Percentiles rank a stretch among this genome's conserved stretches.
phyloP scores from a whole-genome alignment of 2,329 filamentous ascomycete genomes.

The Decorospora gaudefroyi region DNA sequence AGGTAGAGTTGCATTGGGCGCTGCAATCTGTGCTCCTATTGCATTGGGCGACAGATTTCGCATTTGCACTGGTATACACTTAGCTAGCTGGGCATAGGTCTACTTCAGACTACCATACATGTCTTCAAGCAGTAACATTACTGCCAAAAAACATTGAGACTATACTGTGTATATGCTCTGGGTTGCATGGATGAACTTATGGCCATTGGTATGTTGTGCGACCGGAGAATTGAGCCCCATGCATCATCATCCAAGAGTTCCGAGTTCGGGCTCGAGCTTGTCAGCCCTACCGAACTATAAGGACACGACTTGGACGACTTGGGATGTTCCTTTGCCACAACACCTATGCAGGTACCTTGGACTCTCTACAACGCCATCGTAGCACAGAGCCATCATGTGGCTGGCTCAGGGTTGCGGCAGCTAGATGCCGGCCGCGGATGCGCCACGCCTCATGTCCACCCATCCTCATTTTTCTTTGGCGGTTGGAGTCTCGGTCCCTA shows the following conservation, averaged over 20 bases:
- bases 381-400: slow-evolving; percentile 31
- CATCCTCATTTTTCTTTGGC: slow-evolving; percentile 29
- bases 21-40: too few relatives aligned
- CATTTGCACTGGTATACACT: too few relatives aligned
- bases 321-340: slow-evolving; percentile 3
- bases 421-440: slow-evolving; percentile 42
- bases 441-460: slow-evolving; percentile 30
- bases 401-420: slow-evolving; percentile 22
- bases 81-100: too few relatives aligned
- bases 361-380: slow-evolving; percentile 17
- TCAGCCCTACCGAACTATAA: slow-evolving; percentile 22
- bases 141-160: too few relatives aligned
- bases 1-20: background rate
- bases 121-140: too few relatives aligned
- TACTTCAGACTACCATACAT: too few relatives aligned
- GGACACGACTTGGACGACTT: slow-evolving; percentile 6
- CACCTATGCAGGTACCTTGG: slow-evolving; percentile 38
- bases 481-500: slow-evolving; percentile 35
- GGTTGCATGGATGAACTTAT: too few relatives aligned
- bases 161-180: too few relatives aligned
- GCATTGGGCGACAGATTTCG: too few relatives aligned
- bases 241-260: slow-evolving; percentile 13
- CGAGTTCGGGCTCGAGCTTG: slow-evolving; percentile 20
- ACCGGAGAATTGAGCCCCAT: too few relatives aligned
- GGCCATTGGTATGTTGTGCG: too few relatives aligned